These are phyloP conservation scores for Wickerhamiella sergipiensis DNA, from an alignment of 805 yeast species.

Conservation along the genomic window DNA sequence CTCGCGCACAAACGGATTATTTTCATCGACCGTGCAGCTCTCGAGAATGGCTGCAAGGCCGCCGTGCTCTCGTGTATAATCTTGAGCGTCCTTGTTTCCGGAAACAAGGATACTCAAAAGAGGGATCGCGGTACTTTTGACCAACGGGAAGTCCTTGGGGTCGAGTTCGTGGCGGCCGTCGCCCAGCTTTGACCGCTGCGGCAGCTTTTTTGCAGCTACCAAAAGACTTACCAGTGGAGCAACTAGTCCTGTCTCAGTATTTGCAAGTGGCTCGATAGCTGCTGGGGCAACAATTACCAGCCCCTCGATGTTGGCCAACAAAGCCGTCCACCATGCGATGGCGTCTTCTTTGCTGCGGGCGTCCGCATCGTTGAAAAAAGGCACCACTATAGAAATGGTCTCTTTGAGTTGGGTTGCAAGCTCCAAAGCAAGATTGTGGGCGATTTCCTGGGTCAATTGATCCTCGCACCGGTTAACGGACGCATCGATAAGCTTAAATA, in stretches of 20 bases:
- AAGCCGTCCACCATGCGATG: conserved; percentile 2
- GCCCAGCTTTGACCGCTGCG: conserved; percentile 7
- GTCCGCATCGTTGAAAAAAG: background rate
- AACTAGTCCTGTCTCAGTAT: background rate
- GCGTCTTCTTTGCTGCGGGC: background rate
- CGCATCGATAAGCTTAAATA: conserved; percentile 5
- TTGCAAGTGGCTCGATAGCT: background rate
- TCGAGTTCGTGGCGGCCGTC: conserved; percentile 3
- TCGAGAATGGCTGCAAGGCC: conserved; percentile 63
- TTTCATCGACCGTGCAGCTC: conserved; percentile 72
- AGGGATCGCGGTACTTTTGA: conserved; percentile 55
- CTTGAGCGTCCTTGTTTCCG: conserved; percentile 46
- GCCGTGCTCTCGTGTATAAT: conserved; percentile 45
- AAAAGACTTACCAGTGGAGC: conserved; percentile 2
- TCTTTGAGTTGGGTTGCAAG: background rate
- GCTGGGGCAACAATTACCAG: conserved; percentile 3
- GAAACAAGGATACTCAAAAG: conserved; percentile 45
- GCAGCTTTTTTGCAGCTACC: conserved; percentile 3
- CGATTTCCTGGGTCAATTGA: background rate
- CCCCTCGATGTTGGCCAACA: conserved; percentile 4
- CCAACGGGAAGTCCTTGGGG: conserved; percentile 20
- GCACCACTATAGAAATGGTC: background rate
- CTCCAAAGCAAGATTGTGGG: background rate
- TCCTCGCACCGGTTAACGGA: background rate
- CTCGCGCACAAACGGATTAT: conserved; percentile 73